Evolutionary conservation across 2,329 filamentous ascomycete species (phyloP).

Genomic region (Fusarium sp.): DNA sequence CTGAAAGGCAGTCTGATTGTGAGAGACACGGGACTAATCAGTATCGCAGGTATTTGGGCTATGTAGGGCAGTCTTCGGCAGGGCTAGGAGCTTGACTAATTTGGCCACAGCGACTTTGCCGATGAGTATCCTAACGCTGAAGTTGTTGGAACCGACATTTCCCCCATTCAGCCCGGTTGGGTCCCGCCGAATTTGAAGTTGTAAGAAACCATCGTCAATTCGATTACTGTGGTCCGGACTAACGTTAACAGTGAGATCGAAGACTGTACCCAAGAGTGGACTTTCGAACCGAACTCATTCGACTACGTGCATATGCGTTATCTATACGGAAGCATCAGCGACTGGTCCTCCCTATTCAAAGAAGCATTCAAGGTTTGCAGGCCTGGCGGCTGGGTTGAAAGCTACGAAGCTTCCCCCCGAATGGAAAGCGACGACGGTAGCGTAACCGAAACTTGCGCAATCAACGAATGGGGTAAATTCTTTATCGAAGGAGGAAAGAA

Average conservation of each 20-base stretch:
- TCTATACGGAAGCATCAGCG: conserved; percentile 69
- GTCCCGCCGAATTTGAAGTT: conserved; percentile 63
- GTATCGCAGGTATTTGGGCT: conserved; percentile 60
- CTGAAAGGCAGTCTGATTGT: rapidly evolving
- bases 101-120: conserved; percentile 62
- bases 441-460: conserved; percentile 48
- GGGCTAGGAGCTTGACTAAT: rapidly evolving
- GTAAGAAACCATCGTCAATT: not conserved
- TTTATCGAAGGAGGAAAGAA: conserved; percentile 52
- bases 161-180: conserved; percentile 70
- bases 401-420: conserved; percentile 50
- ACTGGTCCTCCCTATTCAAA: conserved; percentile 68
- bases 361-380: conserved; percentile 67
- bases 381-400: conserved; percentile 66
- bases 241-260: conserved; percentile 38
- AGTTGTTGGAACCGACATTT: conserved; percentile 69
- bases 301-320: conserved; percentile 74
- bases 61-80: conserved; percentile 41
- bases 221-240: not conserved
- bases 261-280: conserved; percentile 54
- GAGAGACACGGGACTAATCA: not conserved
- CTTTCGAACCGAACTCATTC: conserved; percentile 57
- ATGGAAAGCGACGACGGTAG: conserved; percentile 54
- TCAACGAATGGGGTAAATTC: conserved; percentile 50
- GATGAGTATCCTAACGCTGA: conserved; percentile 61